phyloP scores from a whole-genome alignment of 164 flowering plant species.

The Tinospora cordifolia region DNA sequence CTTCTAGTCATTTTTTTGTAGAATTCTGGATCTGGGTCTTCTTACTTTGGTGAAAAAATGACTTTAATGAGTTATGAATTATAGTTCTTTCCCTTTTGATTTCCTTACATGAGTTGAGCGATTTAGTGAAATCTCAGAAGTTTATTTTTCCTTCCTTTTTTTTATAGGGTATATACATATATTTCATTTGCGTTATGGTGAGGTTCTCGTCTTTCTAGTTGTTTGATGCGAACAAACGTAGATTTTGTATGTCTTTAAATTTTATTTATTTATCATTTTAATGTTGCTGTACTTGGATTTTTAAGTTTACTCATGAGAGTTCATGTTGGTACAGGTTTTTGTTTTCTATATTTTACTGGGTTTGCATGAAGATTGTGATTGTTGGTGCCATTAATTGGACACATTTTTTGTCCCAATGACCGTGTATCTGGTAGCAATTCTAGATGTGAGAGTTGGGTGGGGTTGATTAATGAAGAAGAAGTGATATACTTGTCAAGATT shows the following conservation, averaged over 20 bases:
- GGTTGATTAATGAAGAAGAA: constrained; percentile 5
- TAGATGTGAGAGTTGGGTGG: background rate
- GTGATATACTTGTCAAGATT: background rate
- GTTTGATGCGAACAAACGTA: too few relatives aligned
- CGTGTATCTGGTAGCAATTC: constrained; percentile 2
- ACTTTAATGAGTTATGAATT: background rate
- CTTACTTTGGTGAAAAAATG: background rate
- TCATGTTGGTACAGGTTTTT: background rate
- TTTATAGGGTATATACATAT: background rate
- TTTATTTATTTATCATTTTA: too few relatives aligned
- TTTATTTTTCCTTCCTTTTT: background rate
- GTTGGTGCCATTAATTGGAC: background rate
- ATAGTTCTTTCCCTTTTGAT: background rate
- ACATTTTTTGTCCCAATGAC: constrained; percentile 2
- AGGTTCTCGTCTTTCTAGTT: too few relatives aligned
- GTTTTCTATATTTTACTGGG: background rate
- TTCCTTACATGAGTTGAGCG: background rate
- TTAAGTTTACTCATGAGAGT: too few relatives aligned
- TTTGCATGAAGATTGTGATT: constrained; percentile 1
- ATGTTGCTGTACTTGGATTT: too few relatives aligned
- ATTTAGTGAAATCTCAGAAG: background rate
- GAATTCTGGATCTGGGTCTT: constrained; percentile 2
- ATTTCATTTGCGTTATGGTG: background rate
- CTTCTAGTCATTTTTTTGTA: background rate
- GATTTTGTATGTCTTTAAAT: too few relatives aligned